Evolutionary conservation across 139 green algal species (phyloP).

Genomic region (Chlorella sp.): DNA sequence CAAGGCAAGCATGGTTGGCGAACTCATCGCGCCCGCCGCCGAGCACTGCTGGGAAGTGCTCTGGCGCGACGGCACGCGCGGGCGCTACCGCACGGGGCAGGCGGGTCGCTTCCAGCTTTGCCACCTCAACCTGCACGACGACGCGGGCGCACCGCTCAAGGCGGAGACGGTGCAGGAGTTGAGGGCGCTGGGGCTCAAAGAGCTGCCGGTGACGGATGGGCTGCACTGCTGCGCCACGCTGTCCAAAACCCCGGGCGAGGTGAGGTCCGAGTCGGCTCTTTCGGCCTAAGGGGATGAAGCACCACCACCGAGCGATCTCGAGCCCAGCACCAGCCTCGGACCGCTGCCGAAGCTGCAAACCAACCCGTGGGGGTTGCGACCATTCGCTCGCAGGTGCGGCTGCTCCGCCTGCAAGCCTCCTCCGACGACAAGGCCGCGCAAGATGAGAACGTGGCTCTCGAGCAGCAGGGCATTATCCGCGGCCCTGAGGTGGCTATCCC

Average conservation of each 20-base stretch:
- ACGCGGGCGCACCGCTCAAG: slow-evolving; percentile 8
- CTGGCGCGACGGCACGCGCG: slow-evolving; percentile 23
- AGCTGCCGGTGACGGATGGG: slow-evolving; percentile 5
- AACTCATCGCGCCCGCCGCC: not conserved
- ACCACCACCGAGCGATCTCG: too few species aligned
- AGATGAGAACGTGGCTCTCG: too few species aligned
- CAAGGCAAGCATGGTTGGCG: not conserved
- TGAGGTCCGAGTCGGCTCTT: too few species aligned
- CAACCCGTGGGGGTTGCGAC: too few species aligned
- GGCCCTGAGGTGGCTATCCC: slow-evolving; percentile 5
- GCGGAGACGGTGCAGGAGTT: not conserved
- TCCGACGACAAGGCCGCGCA: too few species aligned
- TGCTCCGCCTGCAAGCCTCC: too few species aligned
- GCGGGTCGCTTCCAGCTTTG: slow-evolving; percentile 31
- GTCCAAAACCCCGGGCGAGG: not conserved
- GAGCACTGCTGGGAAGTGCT: slow-evolving; percentile 20
- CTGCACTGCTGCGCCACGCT: not conserved
- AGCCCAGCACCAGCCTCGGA: too few species aligned
- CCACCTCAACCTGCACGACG: slow-evolving; percentile 16
- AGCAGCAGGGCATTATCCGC: too few species aligned
- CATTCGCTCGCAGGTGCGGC: too few species aligned
- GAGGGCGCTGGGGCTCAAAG: not conserved
- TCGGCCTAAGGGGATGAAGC: too few species aligned
- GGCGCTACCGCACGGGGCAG: slow-evolving; percentile 16
- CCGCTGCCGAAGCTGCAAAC: too few species aligned